A percentile compares a stretch with the other conserved stretches of the same genome.
Evolutionary conservation across 2,329 filamentous ascomycete genomes (phyloP).

Genomic region (Ophiostoma triangulosporum): DNA sequence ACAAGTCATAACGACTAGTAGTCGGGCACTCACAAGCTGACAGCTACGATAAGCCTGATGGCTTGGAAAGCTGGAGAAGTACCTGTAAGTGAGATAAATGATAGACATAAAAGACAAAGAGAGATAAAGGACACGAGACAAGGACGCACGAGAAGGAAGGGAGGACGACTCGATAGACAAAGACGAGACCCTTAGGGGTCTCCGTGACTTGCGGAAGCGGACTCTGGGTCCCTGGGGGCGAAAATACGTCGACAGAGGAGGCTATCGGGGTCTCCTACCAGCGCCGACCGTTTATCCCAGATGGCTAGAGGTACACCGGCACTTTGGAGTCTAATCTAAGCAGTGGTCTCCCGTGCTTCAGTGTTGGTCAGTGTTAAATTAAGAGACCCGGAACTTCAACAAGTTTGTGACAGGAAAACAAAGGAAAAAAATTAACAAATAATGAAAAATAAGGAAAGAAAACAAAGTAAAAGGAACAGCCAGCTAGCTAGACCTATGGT

Average conservation of each 20-base stretch:
- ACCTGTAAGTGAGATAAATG: neutral
- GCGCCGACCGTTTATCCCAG: no score
- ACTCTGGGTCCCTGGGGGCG: neutral
- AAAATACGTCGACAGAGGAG: neutral
- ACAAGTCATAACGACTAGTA: neutral
- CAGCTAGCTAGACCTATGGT: neutral
- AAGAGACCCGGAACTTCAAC: no score
- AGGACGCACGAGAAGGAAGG: neutral
- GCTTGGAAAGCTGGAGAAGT: neutral
- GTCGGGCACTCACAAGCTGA: neutral
- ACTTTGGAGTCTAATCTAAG: no score
- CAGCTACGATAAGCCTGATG: neutral
- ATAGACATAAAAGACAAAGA: neutral
- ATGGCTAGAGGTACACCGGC: no score
- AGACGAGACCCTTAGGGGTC: neutral
- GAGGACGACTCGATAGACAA: neutral
- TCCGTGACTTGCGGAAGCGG: neutral
- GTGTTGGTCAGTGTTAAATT: no score
- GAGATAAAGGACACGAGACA: neutral
- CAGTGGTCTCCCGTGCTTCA: no score
- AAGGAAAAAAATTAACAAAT: neutral
- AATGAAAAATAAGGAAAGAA: neutral
- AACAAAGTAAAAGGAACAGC: neutral
- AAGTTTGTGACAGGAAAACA: no score
- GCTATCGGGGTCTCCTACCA: no score